These are phyloP conservation scores for Inga laurina DNA, from an alignment of 306 rosid genomes.

Conservation along the genomic window DNA sequence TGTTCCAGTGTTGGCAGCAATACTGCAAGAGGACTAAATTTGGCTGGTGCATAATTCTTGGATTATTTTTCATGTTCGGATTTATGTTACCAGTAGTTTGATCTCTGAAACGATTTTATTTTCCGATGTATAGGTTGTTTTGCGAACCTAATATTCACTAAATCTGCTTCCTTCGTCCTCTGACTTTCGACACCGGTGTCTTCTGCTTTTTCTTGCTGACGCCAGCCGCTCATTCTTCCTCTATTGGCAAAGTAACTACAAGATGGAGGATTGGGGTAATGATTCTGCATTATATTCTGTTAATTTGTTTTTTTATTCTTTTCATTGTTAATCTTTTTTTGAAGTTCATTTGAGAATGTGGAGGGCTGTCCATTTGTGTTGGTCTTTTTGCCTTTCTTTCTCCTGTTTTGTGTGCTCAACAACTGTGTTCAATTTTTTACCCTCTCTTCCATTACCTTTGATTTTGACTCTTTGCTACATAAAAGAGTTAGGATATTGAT, in stretches of 20 bases:
- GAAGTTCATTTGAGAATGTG: not conserved
- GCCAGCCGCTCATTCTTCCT: too few relatives aligned
- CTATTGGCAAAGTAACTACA: not conserved
- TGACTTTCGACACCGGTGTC: too few relatives aligned
- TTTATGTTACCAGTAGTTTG: too few relatives aligned
- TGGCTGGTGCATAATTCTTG: too few relatives aligned
- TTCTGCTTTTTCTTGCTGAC: too few relatives aligned
- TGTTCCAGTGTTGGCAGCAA: too few relatives aligned
- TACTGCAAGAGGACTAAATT: too few relatives aligned
- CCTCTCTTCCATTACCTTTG: not conserved
- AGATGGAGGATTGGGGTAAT: constrained; percentile 23
- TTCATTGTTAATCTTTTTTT: not conserved
- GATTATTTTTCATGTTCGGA: too few relatives aligned
- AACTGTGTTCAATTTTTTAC: not conserved
- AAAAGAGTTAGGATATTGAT: not conserved
- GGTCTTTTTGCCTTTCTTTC: not conserved
- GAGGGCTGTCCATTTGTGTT: not conserved
- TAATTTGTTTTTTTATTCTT: not conserved
- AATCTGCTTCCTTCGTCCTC: too few relatives aligned
- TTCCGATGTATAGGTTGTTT: too few relatives aligned
- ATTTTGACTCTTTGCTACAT: not conserved
- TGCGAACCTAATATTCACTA: too few relatives aligned
- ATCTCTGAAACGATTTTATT: too few relatives aligned
- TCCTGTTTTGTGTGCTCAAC: not conserved
- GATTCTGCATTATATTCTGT: not conserved